Evolutionary conservation across 2,329 filamentous ascomycete genomes (phyloP), one percentile per base, ranked within the genome.

Genomic region (Fusarium sp.): DNA sequence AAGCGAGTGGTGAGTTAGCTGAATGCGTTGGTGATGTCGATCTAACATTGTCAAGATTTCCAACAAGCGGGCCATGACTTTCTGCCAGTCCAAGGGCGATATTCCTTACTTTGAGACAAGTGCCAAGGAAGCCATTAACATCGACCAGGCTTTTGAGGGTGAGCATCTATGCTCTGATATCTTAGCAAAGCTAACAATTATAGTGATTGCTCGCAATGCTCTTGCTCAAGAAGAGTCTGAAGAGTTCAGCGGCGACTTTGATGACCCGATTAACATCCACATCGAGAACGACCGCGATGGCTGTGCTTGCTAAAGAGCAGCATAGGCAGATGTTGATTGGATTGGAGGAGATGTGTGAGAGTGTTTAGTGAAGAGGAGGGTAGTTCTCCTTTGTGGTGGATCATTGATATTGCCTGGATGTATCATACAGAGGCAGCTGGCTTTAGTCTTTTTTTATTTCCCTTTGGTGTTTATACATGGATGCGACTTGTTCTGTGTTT

Each of bases 31-130:
- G 30, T 30, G 42, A 49, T 52, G 55, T n/a, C 9, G 12, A 32
- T 71, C 60, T 68, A 61, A 71, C 65, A 26, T 38, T 56, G 13
- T 35, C 7, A n/a, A 93, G 91, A 97, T 99, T 77, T 97, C 94
- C 33, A 95, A 92, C 78, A 98, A 98, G 88, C 90, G 96, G 71
- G 96, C 96, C 65, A 95, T 95, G 90, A 95, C 95, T 17, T 99
- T 98, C 82, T 99, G 96, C 83, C 94, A 98, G 82, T 97, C 94
- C 62, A 98, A 98, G 84, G 95, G 95, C 50, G 94, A 94, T 66
- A 98, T 99, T 73, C 96, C 96, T 20, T 99, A 99, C 83, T 99
- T 99, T 79, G 96, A 99, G 89, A 99, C 96, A 20, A 98, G 95
- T 83, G 96, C 96, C 67, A 99, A 99, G 86, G 96, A 99, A 83